A percentile compares a stretch with the other conserved stretches of the same genome.
Conservation (phyloP, 1,284 basidiomycete genomes). For the Leccinum huronense region DNA sequence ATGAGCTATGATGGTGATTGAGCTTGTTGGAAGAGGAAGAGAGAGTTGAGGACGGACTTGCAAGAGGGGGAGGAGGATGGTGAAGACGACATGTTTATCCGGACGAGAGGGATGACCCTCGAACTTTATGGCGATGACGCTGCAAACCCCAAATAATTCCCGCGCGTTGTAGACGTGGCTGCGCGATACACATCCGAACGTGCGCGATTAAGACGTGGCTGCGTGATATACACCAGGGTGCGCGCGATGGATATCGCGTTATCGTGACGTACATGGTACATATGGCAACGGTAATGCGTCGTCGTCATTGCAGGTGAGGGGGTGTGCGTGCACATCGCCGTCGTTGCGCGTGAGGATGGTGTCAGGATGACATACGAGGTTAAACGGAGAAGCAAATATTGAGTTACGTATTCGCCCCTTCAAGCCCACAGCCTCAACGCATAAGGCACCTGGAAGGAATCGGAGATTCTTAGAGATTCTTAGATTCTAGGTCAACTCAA, state of each 20-base stretch:
- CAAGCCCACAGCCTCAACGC: constrained; percentile 62
- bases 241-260: too few relatives aligned
- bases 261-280: too few relatives aligned
- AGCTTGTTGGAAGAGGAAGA: not conserved
- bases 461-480: too few relatives aligned
- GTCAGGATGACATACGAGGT: constrained; percentile 51
- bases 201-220: too few relatives aligned
- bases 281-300: too few relatives aligned
- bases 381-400: constrained; percentile 53
- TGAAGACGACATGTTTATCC: constrained; percentile 65
- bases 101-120: constrained; percentile 55
- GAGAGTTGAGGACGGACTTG: constrained; percentile 43
- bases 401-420: constrained; percentile 51
- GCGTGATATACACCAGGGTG: too few relatives aligned
- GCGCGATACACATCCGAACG: too few relatives aligned
- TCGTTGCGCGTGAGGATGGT: constrained; percentile 24
- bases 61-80: constrained; percentile 64
- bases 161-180: too few relatives aligned
- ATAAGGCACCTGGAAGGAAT: constrained; percentile 43
- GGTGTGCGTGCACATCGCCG: too few relatives aligned
- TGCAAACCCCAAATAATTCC: too few relatives aligned
- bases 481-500: too few relatives aligned
- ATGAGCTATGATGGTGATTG: constrained; percentile 44
- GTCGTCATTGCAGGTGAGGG: too few relatives aligned
- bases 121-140: constrained; percentile 33